Evolutionary conservation across 805 yeast species (phyloP).

Genomic region (Candida pseudoglaebosa): DNA sequence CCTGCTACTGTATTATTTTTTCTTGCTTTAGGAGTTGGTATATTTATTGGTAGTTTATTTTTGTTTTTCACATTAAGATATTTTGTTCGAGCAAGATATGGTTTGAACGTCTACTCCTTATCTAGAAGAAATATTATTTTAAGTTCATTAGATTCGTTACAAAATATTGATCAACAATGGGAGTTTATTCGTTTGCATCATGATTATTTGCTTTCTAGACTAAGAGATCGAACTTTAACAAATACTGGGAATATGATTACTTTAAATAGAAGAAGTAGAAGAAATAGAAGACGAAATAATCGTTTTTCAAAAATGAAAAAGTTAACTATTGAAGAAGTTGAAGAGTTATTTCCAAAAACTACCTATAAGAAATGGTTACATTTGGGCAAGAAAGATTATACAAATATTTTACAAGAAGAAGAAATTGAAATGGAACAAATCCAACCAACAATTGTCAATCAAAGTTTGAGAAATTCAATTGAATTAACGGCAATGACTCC

Average conservation of each 20-base stretch:
- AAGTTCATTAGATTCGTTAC: constrained; percentile 1
- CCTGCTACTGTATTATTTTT: constrained; percentile 65
- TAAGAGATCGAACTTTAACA: neutral
- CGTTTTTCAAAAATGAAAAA: constrained; percentile 47
- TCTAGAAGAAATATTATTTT: constrained; percentile 23
- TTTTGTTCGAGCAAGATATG: constrained; percentile 53
- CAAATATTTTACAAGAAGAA: constrained; percentile 40
- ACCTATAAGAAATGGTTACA: constrained; percentile 58
- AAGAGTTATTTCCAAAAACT: constrained; percentile 53
- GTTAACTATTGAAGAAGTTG: constrained; percentile 54
- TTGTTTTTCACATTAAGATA: constrained; percentile 59
- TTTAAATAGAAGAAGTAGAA: constrained; percentile 28
- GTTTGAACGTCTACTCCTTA: constrained; percentile 44
- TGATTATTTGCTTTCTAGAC: constrained; percentile 1
- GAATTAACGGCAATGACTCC: neutral
- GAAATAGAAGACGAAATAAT: constrained; percentile 35
- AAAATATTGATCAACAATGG: constrained; percentile 3
- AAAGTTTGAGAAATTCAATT: neutral
- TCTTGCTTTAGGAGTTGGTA: constrained; percentile 60
- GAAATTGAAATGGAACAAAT: constrained; percentile 2
- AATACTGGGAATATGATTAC: constrained; percentile 1
- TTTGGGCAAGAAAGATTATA: constrained; percentile 55
- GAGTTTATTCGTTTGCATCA: constrained; percentile 3
- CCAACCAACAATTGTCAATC: no score
- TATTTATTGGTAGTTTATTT: constrained; percentile 51